Base-by-base conservation (phyloP, 2,329 filamentous ascomycete genomes). In the Exophiala xenobiotica region DNA sequence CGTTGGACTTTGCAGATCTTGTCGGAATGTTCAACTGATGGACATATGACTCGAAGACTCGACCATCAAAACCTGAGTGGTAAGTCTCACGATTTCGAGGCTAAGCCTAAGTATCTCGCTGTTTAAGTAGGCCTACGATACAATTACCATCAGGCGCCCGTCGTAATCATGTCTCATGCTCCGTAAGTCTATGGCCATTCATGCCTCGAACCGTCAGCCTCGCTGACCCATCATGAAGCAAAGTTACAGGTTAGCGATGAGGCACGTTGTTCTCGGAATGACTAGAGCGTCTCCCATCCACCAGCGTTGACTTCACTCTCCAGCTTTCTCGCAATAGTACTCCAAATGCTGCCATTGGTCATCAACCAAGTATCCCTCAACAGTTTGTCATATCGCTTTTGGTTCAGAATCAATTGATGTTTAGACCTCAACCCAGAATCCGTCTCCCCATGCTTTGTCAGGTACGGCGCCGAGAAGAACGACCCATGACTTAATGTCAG, bases 221-320 rank as follows among this genome's bases (percentile, higher is more conserved):
- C n/a, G n/a, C n/a, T n/a, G n/a, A n/a, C n/a, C n/a, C n/a, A n/a
- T n/a, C n/a, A n/a, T n/a, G n/a, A n/a, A n/a, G n/a, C n/a, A n/a
- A n/a, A n/a, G n/a, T n/a, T n/a, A n/a, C n/a, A n/a, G n/a, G n/a
- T n/a, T n/a, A n/a, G n/a, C n/a, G n/a, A n/a, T n/a, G n/a, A n/a
- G n/a, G n/a, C n/a, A n/a, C n/a, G 27, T 35, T 12, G 18, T 35
- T 16, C 3, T 35, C 12, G 6, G 19, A 12, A 22, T 20, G 22
- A 19, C 38, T 45, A 58, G 22, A 62, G 46, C 12, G 60, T 96
- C 74, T 99, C 93, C 93, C 93, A 99, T 0, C 93, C 93, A 0
- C 93, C 93, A 63, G 90, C 96, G 67, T 99, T 99, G 38, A 96
- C 90, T 68, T 99, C 93, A 11, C 89, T 87, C 74, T 99, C 93